Base-by-base conservation (phyloP, 345 rosid genomes). In the Pistacia integerrima region DNA sequence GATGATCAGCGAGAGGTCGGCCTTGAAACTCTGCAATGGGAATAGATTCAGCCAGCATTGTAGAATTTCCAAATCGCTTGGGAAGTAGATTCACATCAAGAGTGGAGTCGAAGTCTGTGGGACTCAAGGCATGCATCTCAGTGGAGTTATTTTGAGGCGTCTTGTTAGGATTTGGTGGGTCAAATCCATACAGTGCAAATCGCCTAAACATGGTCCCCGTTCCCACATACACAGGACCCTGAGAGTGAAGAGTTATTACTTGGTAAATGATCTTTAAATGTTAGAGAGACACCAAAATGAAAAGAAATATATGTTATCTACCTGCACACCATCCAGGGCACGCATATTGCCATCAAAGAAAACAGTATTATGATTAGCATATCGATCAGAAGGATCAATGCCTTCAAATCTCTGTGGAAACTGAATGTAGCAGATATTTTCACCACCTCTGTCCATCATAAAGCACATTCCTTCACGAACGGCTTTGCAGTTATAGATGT, bases 331-430 rank as follows among this genome's bases (percentile, higher is more conserved):
- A 46, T 96, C 98, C 4, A 93, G 94, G 41, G 97, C 99, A 76
- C 93, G 96, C 98, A 96, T 96, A 69, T 96, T 94, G 54, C 99
- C 90, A 35, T 96, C 99, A n/a, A 93, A 96, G 48, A 96, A 96
- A 16, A 96, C 98, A 3, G 98, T 93, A 81, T 96, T 96, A 73
- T 90, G 88, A 80, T 93, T 96, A 11, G 99, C 99, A 69, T 96
- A 96, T 79, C 98, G 83, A 77, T 96, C 97, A 60, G 97, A 91
- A 74, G 97, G 98, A 83, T 96, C 99, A 5, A 96, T 93, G 83
- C 99, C 98, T 86, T 96, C 99, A 36, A 96, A 93, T 85, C 98
- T 84, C 74, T 96, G 97, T 7, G 97, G 99, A 86, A 92, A 96
- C 48, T 96, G 98, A 80, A 96, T 93, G 84, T 92, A 92, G 80